Evolutionary conservation across 1,284 basidiomycete genomes (phyloP).

Genomic region (Fomes fomentarius): DNA sequence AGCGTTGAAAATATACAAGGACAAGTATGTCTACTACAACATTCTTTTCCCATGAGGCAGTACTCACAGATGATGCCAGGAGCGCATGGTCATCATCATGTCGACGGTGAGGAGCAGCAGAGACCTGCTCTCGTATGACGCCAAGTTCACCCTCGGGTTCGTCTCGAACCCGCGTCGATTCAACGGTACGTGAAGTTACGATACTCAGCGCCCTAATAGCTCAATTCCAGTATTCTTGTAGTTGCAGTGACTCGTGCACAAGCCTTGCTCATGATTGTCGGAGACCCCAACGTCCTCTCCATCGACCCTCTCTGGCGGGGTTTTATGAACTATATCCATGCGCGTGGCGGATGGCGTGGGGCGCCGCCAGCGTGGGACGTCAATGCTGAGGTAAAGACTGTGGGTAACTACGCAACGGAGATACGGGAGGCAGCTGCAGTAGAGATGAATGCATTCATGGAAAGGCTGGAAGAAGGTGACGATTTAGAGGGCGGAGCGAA

Average conservation of each 20-base stretch:
- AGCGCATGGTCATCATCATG: conserved; percentile 47
- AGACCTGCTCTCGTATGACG: conserved; percentile 41
- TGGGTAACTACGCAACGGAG: conserved; percentile 35
- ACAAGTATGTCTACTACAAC: conserved; percentile 42
- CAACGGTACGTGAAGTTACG: conserved; percentile 40
- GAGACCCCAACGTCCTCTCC: conserved; percentile 55
- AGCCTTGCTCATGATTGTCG: conserved; percentile 58
- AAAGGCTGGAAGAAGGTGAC: conserved; percentile 47
- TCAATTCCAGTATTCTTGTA: conserved; percentile 8
- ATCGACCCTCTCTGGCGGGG: conserved; percentile 53
- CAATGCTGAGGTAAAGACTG: conserved; percentile 29
- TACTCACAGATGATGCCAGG: conserved; percentile 26
- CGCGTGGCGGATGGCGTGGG: conserved; percentile 51
- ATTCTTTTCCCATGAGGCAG: not conserved
- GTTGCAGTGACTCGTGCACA: conserved; percentile 52
- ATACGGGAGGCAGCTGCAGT: conserved; percentile 35
- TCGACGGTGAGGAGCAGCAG: conserved; percentile 49
- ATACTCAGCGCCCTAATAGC: too few species aligned
- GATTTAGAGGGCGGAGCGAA: conserved; percentile 28
- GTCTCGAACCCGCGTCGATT: conserved; percentile 48
- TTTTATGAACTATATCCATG: conserved; percentile 54
- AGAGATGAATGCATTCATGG: conserved; percentile 56
- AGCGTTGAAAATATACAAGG: conserved; percentile 69
- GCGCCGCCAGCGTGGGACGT: conserved; percentile 55
- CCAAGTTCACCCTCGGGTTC: conserved; percentile 49